Conservation (phyloP, 208 protist species). For the Acanthamoeba castellanii region DNA sequence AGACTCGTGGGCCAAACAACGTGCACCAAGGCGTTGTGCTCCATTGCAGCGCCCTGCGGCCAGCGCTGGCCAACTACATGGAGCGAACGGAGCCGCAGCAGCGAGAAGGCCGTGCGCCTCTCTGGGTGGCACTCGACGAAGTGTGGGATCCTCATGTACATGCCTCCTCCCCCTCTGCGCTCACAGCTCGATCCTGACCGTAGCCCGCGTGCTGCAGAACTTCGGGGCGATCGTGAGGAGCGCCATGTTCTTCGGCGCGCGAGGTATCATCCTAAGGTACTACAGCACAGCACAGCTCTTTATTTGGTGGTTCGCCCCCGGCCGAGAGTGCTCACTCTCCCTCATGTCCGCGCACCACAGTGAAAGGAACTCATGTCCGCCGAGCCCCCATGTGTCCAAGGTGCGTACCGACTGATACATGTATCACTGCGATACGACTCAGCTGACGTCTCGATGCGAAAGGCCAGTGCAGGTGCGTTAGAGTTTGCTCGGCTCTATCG, state of each 20-base stretch:
- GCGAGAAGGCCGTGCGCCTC: background rate
- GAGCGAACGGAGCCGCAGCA: background rate
- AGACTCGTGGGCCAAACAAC: slow-evolving; percentile 42
- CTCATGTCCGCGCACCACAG: background rate
- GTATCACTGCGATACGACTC: background rate
- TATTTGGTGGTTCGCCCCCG: no score
- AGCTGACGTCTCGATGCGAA: background rate
- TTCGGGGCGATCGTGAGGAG: slow-evolving; percentile 29
- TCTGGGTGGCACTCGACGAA: slow-evolving; percentile 48
- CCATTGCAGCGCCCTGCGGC: background rate
- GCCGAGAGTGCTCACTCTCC: background rate
- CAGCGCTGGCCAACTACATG: slow-evolving; percentile 1
- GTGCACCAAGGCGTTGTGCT: slow-evolving; percentile 50
- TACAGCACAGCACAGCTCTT: no score
- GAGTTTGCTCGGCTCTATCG: slow-evolving; percentile 1
- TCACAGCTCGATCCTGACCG: background rate
- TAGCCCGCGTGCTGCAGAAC: background rate
- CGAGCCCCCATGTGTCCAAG: slow-evolving; percentile 22
- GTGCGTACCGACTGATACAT: background rate
- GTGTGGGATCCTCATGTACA: slow-evolving; percentile 58
- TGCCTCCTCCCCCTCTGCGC: background rate
- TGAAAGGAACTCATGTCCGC: slow-evolving; percentile 46
- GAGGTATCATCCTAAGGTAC: slow-evolving; percentile 37
- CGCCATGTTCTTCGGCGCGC: slow-evolving; percentile 21
- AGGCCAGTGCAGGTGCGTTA: slow-evolving; percentile 41